Base-by-base conservation (phyloP, 2,329 filamentous ascomycete genomes). In the Sarocladium brachiariae region DNA sequence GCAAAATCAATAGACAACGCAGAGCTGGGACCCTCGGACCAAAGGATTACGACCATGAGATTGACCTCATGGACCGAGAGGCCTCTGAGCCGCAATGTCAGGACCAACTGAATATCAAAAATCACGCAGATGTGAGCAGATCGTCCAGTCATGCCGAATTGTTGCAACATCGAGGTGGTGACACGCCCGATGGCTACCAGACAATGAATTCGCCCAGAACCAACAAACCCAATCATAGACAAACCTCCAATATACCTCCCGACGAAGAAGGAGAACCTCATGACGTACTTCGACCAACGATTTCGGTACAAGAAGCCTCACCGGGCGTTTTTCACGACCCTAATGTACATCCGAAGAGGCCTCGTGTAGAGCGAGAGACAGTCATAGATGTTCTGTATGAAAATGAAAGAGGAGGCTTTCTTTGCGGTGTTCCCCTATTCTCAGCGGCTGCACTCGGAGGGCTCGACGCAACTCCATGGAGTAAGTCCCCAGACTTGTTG, bases 321-420 rank as follows among this genome's bases (percentile, higher is more conserved):
- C 56, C 25, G 51, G 21, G 13, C 8, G 21, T 47, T 13, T 49
- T 35, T 16, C 30, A 18, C 9, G 46, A 25, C 10, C 18, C 46
- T 5, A 7, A 35, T 35, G 68, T 72, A 30, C 64, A 65, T 35
- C 63, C 65, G 8, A 62, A 55, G 33, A 62, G 57, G 43, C 61
- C 58, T 13, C 57, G 65, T 30, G 55, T 61, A 66, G 52, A 69
- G 62, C 55, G 76, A 70, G 63, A 83, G 56, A 73, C 74, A 2
- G 84, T 80, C 24, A 82, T 97, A 54, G 93, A 99, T 56, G 80
- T 97, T 4, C 74, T 99, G 0, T 97, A 95, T 67, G 93, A 99
- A 66, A 99, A 99, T 62, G 88, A 99, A 70, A 81, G 93, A 52
- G 93, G 93, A 10, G 84, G 82, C 34, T 95, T 96, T 62, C 74